A percentile compares a stretch with the other conserved stretches of the same genome.
phyloP scores from a whole-genome alignment of 768 basidiomycete species.

The Russula sp. region DNA sequence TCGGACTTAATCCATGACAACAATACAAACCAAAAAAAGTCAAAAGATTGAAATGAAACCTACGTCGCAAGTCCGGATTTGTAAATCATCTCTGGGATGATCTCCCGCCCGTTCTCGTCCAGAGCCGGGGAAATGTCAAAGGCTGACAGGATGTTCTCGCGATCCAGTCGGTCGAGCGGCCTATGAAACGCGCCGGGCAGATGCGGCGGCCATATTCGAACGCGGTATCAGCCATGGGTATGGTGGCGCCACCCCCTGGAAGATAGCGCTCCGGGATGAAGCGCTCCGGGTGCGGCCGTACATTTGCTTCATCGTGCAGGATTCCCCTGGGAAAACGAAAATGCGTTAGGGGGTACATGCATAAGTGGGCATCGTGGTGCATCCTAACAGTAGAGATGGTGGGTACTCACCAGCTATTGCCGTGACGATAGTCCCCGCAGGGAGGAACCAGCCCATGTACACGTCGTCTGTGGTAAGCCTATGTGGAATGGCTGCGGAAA shows the following conservation, averaged over 20 bases:
- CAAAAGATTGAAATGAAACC: background rate
- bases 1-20: too few relatives aligned
- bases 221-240: slow-evolving; percentile 1
- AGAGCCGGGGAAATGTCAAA: slow-evolving; percentile 31
- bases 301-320: slow-evolving; percentile 21
- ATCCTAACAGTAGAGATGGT: background rate
- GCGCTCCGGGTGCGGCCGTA: slow-evolving; percentile 1
- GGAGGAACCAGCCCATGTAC: slow-evolving; percentile 24
- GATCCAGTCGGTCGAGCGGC: slow-evolving; percentile 34
- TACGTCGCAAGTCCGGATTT: slow-evolving; percentile 1
- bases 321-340: background rate
- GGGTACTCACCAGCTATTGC: slow-evolving; percentile 20
- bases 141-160: slow-evolving; percentile 34
- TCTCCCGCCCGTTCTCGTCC: background rate
- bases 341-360: background rate
- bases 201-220: slow-evolving; percentile 15
- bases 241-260: background rate
- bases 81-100: slow-evolving; percentile 2
- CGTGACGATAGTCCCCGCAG: slow-evolving; percentile 24
- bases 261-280: slow-evolving; percentile 6
- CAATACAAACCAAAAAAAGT: background rate
- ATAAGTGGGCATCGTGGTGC: background rate
- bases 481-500: background rate
- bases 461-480: slow-evolving; percentile 21
- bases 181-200: slow-evolving; percentile 31